Evolutionary conservation across 75 land plant species (phyloP), one percentile per base, ranked within the genome.

Genomic region (Pinus albicaulis): DNA sequence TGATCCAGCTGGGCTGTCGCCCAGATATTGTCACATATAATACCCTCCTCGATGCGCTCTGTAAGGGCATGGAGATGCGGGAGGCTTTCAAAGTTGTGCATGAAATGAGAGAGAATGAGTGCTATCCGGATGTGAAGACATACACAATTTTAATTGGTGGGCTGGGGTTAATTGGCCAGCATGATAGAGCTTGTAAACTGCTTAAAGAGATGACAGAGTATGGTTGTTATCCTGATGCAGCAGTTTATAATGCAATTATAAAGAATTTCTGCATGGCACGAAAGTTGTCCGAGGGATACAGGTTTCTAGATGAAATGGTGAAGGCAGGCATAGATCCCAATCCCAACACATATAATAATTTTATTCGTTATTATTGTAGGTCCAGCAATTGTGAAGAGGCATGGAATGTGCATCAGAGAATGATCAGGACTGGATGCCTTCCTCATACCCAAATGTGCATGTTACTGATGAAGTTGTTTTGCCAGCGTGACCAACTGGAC

Each of bases 11-110:
- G 59, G 85, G 81, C 14, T 71, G 72, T 44, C 73, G 59, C 52
- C 95, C 90, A 11, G 96, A 93, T 82, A 52, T 93, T 23, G 89
- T 91, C 17, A 77, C 91, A 19, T 89, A 89, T 66, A 89, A 89
- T 72, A 83, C 84, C 76, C 57, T 89, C 76, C 72, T 89, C 56
- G 88, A 89, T 81, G 86, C 87, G 3, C 84, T 82, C 60, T 89
- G 88, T 19, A 86, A 88, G 65, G 82, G 76, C n/a, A 79, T 80
- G 62, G 81, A 86, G 52, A 44, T 89, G 59, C 77, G 76, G 31
- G 83, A 79, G 57, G 91, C 88, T 12, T 76, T 77, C 52, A 81
- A 79, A 74, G 20, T 84, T 61, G 24, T 89, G 22, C 80, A 81
- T 14, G 76, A 83, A 55, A 89, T 89, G 86, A 66, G 78, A 23